phyloP scores from a whole-genome alignment of 495 filamentous ascomycete species.

The Beverwykella pulmonaria region DNA sequence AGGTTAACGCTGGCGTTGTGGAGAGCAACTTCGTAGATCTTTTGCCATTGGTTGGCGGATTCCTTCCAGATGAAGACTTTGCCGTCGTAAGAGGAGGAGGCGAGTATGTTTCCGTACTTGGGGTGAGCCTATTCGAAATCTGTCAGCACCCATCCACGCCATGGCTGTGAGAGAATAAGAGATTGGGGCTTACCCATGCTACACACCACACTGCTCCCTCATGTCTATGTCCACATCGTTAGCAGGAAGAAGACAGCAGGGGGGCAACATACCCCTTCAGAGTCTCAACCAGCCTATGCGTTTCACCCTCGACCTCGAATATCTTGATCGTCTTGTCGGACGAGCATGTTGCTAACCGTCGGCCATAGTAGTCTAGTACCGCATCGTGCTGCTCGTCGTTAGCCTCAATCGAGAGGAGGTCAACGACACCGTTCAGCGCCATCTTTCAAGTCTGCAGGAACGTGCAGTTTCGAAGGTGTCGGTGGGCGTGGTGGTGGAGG shows the following conservation, averaged over 20 bases:
- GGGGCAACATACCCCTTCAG: conserved; percentile 75
- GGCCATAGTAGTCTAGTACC: conserved; percentile 96
- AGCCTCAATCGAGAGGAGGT: conserved; percentile 31
- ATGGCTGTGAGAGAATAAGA: conserved; percentile 1
- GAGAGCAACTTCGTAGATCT: conserved; percentile 85
- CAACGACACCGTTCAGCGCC: conserved; percentile 6
- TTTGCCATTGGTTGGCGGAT: conserved; percentile 61
- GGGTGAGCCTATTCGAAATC: conserved; percentile 70
- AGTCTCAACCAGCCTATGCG: conserved; percentile 87
- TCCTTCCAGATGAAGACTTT: conserved; percentile 99
- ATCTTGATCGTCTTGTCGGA: conserved; percentile 99
- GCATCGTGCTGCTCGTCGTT: conserved; percentile 78
- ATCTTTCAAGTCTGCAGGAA: background rate
- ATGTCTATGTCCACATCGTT: conserved; percentile 59
- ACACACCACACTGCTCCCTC: conserved; percentile 96
- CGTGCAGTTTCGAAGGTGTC: background rate
- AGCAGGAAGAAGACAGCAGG: background rate
- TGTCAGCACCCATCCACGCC: background rate
- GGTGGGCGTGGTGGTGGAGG: background rate
- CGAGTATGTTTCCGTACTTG: conserved; percentile 97
- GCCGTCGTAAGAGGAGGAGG: conserved; percentile 91
- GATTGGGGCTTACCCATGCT: conserved; percentile 65
- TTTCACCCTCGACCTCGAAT: conserved; percentile 95
- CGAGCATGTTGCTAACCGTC: conserved; percentile 93
- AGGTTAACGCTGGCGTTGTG: conserved; percentile 96